Conservation (phyloP, 768 basidiomycete species). For the Tylopilus felleus region DNA sequence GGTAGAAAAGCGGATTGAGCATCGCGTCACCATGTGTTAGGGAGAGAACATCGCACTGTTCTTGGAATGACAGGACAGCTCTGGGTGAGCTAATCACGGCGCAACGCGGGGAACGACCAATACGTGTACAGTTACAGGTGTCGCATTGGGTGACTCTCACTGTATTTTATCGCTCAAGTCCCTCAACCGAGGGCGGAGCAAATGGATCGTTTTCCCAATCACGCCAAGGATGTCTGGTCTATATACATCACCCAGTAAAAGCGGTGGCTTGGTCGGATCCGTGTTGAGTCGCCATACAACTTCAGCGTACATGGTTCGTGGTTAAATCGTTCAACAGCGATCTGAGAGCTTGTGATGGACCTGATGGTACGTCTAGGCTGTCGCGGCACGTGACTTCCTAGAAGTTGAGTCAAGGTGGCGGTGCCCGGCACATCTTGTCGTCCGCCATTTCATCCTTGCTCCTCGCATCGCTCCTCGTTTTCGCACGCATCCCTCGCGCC, state of each 20-base stretch:
- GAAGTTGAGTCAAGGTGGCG: no score
- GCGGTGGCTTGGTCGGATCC: conserved; percentile 21
- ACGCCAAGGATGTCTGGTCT: conserved; percentile 57
- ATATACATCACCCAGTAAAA: conserved; percentile 37
- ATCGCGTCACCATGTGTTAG: neutral
- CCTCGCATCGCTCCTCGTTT: no score
- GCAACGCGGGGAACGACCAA: neutral
- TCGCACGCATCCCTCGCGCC: no score
- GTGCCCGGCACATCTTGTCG: no score
- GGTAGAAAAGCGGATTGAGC: neutral
- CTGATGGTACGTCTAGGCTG: no score
- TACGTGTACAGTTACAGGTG: conserved; percentile 1
- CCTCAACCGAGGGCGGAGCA: conserved; percentile 53
- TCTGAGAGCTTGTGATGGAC: neutral
- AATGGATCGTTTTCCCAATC: conserved; percentile 54
- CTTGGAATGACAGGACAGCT: conserved; percentile 62
- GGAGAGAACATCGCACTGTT: conserved; percentile 44
- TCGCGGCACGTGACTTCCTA: no score
- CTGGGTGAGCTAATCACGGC: conserved; percentile 57
- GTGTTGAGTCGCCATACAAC: conserved; percentile 42
- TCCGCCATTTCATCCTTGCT: no score
- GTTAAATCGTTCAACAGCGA: neutral
- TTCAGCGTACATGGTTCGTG: conserved; percentile 15
- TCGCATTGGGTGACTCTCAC: conserved; percentile 30
- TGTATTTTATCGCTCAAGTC: conserved; percentile 72